phyloP scores from a whole-genome alignment of 192 early-diverging fungal genomes.

The Chytriomyces sp. region DNA sequence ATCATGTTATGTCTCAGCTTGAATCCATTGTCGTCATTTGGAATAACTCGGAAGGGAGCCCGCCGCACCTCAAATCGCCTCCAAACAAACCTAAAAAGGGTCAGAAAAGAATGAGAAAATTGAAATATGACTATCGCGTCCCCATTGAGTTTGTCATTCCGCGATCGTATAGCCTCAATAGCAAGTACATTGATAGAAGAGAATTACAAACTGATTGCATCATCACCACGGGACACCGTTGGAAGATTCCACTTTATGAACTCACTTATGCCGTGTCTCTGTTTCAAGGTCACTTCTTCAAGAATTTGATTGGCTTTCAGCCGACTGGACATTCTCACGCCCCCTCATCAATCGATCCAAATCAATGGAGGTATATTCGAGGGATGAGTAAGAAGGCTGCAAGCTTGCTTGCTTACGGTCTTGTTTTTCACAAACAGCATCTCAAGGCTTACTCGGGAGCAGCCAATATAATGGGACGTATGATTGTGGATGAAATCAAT shows the following conservation, averaged over 20 bases:
- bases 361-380: neutral
- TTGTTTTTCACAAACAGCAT: slow-evolving; percentile 34
- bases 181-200: neutral
- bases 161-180: slow-evolving; percentile 14
- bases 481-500: neutral
- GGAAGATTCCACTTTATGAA: slow-evolving; percentile 36
- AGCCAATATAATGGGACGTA: neutral
- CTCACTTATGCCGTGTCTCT: slow-evolving; percentile 29
- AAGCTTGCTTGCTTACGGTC: slow-evolving; percentile 11
- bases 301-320: slow-evolving; percentile 33
- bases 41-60: slow-evolving; percentile 24
- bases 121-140: slow-evolving; percentile 21
- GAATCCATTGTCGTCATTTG: slow-evolving; percentile 37
- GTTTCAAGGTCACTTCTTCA: slow-evolving; percentile 33
- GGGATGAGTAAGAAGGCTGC: neutral
- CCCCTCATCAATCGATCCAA: neutral
- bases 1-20: slow-evolving; percentile 20
- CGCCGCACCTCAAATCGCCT: slow-evolving; percentile 24
- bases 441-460: slow-evolving; percentile 9
- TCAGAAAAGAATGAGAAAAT: neutral
- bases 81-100: neutral
- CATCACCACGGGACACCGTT: slow-evolving; percentile 17
- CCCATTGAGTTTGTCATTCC: slow-evolving; percentile 29
- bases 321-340: slow-evolving; percentile 16
- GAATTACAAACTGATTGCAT: slow-evolving; percentile 37